A percentile compares a stretch with the other conserved stretches of the same genome.
Conservation (phyloP, 202 grass and related monocot species). For the Schoenoplectus tabernaemontani region DNA sequence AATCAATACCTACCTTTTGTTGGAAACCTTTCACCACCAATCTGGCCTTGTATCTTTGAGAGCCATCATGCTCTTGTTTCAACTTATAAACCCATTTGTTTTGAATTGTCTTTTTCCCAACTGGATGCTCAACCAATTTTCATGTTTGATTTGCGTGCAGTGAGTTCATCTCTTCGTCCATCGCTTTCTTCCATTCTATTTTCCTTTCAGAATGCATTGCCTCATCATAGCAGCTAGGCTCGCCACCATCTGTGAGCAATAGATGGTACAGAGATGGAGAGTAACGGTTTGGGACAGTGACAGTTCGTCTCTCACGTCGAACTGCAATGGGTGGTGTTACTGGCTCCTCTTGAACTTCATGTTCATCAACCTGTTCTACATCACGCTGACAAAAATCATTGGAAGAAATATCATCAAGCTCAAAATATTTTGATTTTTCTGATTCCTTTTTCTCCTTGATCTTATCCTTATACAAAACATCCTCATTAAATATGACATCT, state of each 20-base stretch:
- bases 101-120: not conserved
- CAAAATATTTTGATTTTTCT: slow-evolving; percentile 25
- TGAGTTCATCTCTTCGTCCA: not conserved
- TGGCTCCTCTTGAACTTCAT: not conserved
- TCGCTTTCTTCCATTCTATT: not conserved
- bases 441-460: slow-evolving; percentile 15
- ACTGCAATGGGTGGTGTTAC: not conserved
- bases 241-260: not conserved
- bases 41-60: not conserved
- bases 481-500: slow-evolving; percentile 19
- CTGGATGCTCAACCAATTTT: not conserved
- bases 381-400: not conserved
- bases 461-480: slow-evolving; percentile 38
- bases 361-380: slow-evolving; percentile 1
- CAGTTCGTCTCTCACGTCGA: not conserved
- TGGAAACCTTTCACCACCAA: not conserved
- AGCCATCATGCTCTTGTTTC: not conserved
- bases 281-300: not conserved
- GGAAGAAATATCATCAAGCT: not conserved
- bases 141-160: not conserved
- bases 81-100: not conserved
- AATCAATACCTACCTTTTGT: not conserved
- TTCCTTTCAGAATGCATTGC: not conserved
- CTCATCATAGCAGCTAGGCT: not conserved
- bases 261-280: slow-evolving; percentile 1